These are phyloP conservation scores for Pichia norvegensis DNA, from an alignment of 1,139 yeast species.

Conservation along the genomic window DNA sequence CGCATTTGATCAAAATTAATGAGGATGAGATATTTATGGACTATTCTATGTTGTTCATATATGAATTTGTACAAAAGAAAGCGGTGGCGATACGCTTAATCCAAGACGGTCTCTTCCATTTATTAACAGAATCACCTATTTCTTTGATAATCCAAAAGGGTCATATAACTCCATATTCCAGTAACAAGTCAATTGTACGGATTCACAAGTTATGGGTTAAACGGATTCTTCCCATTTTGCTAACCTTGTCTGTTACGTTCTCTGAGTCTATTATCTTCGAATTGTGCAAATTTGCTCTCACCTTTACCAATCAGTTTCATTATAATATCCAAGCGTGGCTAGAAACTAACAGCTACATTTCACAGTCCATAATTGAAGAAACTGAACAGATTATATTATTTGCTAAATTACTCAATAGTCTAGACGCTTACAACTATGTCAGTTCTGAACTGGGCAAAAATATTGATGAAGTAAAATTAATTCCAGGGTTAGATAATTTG, in stretches of 20 bases:
- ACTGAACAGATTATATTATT: conserved; percentile 69
- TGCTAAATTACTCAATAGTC: conserved; percentile 47
- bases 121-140: conserved; percentile 66
- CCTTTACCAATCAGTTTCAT: conserved; percentile 60
- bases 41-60: conserved; percentile 57
- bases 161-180: conserved; percentile 39
- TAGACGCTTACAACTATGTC: conserved; percentile 41
- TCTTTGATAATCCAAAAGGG: conserved; percentile 64
- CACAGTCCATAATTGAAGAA: conserved; percentile 64
- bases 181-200: conserved; percentile 26
- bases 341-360: conserved; percentile 49
- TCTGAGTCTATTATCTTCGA: conserved; percentile 63
- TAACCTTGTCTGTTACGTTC: conserved; percentile 52
- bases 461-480: conserved; percentile 27
- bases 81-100: conserved; percentile 61
- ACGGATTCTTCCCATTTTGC: conserved; percentile 65
- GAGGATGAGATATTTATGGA: conserved; percentile 65
- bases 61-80: conserved; percentile 58
- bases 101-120: conserved; percentile 57
- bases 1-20: conserved; percentile 54
- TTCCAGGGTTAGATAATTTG: conserved; percentile 58
- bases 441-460: conserved; percentile 15
- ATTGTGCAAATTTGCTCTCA: conserved; percentile 52
- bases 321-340: conserved; percentile 62
- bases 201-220: conserved; percentile 75